A percentile compares a stretch with the other conserved stretches of the same genome.
phyloP scores from a whole-genome alignment of 768 basidiomycete species.

The Suillus variegatus region DNA sequence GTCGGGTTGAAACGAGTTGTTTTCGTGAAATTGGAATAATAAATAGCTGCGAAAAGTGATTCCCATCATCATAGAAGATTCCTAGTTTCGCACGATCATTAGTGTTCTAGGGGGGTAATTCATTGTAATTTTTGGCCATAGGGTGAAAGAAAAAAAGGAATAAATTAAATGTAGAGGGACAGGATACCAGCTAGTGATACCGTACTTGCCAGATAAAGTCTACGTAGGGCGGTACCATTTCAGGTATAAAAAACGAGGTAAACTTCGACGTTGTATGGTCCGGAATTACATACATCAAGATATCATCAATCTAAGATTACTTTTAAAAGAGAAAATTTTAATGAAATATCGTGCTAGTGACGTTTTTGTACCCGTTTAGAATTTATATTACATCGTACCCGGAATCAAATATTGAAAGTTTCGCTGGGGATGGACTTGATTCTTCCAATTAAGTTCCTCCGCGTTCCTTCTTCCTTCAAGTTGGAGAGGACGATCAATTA shows the following conservation, averaged over 20 bases:
- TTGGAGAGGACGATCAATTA: constrained; percentile 24
- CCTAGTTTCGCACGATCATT: constrained; percentile 21
- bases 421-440: constrained; percentile 21
- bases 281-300: constrained; percentile 13
- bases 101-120: not conserved
- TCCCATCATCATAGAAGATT: constrained; percentile 19
- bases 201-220: constrained; percentile 9
- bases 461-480: constrained; percentile 17
- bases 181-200: not conserved
- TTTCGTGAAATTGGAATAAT: constrained; percentile 9
- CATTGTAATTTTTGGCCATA: not conserved
- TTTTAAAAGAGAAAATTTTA: constrained; percentile 29
- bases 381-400: constrained; percentile 10
- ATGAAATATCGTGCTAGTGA: not conserved
- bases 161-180: not conserved
- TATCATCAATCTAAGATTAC: constrained; percentile 18
- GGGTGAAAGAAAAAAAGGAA: not conserved
- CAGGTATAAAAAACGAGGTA: constrained; percentile 26
- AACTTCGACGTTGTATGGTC: constrained; percentile 21
- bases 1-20: constrained; percentile 11
- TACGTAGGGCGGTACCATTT: constrained; percentile 11
- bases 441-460: constrained; percentile 16
- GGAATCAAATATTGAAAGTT: constrained; percentile 24
- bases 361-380: constrained; percentile 1
- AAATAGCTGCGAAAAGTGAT: constrained; percentile 16